phyloP scores from a whole-genome alignment of 805 yeast species.

The Zygosaccharomyces kombuchaensis region DNA sequence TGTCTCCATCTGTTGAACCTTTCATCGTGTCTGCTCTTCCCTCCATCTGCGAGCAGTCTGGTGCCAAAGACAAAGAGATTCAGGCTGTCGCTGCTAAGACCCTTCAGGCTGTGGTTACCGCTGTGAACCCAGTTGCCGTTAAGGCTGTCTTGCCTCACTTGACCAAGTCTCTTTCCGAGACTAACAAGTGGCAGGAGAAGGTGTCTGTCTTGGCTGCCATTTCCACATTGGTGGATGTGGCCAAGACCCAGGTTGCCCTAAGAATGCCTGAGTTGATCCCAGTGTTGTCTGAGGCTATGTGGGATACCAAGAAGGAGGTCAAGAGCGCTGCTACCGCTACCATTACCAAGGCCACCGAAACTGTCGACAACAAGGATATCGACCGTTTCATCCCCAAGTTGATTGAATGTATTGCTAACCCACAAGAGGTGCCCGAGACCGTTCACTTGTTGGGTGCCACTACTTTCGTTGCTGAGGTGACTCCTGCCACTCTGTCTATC shows the following conservation, averaged over 20 bases:
- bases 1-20: constrained; percentile 95
- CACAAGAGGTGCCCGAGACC: constrained; percentile 97
- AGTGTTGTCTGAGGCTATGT: constrained; percentile 97
- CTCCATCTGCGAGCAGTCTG: constrained; percentile 70
- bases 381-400: constrained; percentile 98
- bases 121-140: constrained; percentile 90
- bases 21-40: constrained; percentile 74
- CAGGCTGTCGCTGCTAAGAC: constrained; percentile 73
- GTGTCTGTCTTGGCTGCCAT: constrained; percentile 82
- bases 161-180: constrained; percentile 57
- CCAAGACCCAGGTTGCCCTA: constrained; percentile 92
- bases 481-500: constrained; percentile 98
- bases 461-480: constrained; percentile 98
- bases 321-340: constrained; percentile 94
- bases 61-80: constrained; percentile 82
- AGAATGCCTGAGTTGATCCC: constrained; percentile 99
- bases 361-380: constrained; percentile 99
- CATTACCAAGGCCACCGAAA: constrained; percentile 93
- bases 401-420: constrained; percentile 94
- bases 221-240: constrained; percentile 84
- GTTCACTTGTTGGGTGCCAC: constrained; percentile 99
- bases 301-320: constrained; percentile 99
- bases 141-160: constrained; percentile 84
- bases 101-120: constrained; percentile 68
- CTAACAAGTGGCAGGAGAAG: constrained; percentile 98